These are phyloP conservation scores for Tolypocladium ovalisporum DNA, from an alignment of 2,329 filamentous ascomycete genomes.

Conservation along the genomic window DNA sequence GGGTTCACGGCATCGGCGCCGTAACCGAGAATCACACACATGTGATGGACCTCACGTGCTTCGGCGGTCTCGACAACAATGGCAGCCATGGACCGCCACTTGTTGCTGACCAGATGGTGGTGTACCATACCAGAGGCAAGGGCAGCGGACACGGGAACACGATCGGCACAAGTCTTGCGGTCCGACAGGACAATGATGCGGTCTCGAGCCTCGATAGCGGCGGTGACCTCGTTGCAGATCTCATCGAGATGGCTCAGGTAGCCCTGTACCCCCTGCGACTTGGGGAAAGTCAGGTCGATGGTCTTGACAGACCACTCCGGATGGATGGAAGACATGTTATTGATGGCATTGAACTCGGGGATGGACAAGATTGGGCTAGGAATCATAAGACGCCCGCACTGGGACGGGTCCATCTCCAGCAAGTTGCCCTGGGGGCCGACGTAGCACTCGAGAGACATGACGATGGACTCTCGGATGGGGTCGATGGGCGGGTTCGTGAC, in stretches of 20 bases:
- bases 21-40: conserved; percentile 95
- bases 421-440: conserved; percentile 93
- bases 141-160: conserved; percentile 75
- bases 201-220: conserved; percentile 72
- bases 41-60: conserved; percentile 94
- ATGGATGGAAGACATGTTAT: conserved; percentile 62
- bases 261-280: conserved; percentile 68
- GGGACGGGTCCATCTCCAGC: conserved; percentile 82
- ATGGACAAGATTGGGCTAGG: conserved; percentile 84
- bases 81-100: conserved; percentile 84
- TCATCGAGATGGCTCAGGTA: conserved; percentile 80
- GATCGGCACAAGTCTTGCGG: conserved; percentile 70
- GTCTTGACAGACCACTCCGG: conserved; percentile 77
- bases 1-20: conserved; percentile 91
- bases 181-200: conserved; percentile 86
- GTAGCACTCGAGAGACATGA: conserved; percentile 96
- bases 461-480: conserved; percentile 91
- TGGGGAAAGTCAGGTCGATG: conserved; percentile 90
- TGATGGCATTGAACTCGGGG: conserved; percentile 80
- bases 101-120: conserved; percentile 89
- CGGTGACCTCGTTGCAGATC: conserved; percentile 76
- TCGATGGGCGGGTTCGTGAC: conserved; percentile 98
- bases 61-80: conserved; percentile 87
- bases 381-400: conserved; percentile 76
- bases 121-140: conserved; percentile 89